Base-by-base conservation (phyloP, 148 eudicot species). In the Amaranthus palmeri region DNA sequence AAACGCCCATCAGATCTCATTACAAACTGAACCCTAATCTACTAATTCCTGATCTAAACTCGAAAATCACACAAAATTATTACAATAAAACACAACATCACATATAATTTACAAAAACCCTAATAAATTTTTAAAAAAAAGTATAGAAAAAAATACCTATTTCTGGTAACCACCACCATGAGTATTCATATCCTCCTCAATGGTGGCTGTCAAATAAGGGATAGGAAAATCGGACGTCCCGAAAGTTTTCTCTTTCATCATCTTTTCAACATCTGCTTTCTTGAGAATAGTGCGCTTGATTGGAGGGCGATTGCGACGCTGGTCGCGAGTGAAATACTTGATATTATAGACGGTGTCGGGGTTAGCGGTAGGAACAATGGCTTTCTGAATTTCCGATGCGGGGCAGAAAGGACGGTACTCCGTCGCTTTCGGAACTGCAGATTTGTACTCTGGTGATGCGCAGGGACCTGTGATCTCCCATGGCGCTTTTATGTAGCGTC, bases 391-490 rank as follows among this genome's bases (percentile, higher is more conserved):
- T n/a, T 73, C 72, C n/a, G 97, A 82, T 53, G 92, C 98, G 41
- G 98, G 98, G 83, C 96, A 93, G 82, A 73, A 81, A 42, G 81
- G 69, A 7, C 98, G 88, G 82, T 87, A 93, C 71, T 93, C 98
- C 4, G 96, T 81, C 48, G 96, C 96, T 50, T 81, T 83, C 0
- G 98, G 96, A 3, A 92, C 44, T 41, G 96, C 85, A 2, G 69
- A 42, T n/a, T 18, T 61, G 85, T 92, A 92, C 76, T 92, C 98
- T 1, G 96, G 92, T 3, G 80, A 72, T 14, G 93, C 83, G 62
- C 75, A 72, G 0, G 96, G 96, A 2, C 98, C 96, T 7, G 98
- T 90, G 80, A 82, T 76, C 67, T 84, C 78, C 98, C 98, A 92
- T 3, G 98, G 96, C 17, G 84, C 79, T 70, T 92, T 92, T 4